Evolutionary conservation across 345 rosid species (phyloP), one percentile per base, ranked within the genome.

Genomic region (Moringa oleifera): DNA sequence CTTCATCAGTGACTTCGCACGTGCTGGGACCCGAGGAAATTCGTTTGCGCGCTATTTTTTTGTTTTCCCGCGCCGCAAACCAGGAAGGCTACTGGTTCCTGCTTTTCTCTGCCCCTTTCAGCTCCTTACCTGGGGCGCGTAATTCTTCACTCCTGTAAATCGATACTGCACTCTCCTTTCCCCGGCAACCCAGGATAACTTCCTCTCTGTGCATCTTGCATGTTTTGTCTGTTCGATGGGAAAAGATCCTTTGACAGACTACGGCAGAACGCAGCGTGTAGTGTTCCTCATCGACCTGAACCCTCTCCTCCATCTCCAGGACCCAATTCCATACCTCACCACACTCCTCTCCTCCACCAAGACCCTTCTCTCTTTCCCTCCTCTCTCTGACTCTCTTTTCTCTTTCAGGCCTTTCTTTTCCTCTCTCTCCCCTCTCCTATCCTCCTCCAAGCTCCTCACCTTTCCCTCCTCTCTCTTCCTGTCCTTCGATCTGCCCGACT

Each of bases 381-480:
- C 79, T 17, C 73, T 85, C 7, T 79, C 88, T 2, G 64, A 75
- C 15, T 80, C 95, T 19, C 83, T 94, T 25, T 94, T 89, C 74
- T 78, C 97, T 50, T 83, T 82, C 74, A 94, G 83, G 23, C 89
- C 81, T 71, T 86, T 94, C 79, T 82, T 94, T 56, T 88, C 99
- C 50, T 94, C 97, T 36, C 75, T 94, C 2, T 90, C 95, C 51
- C 89, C 99, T 3, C 79, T 94, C n/a, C 83, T 90, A 16, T 90
- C 93, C 68, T 90, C 96, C 63, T 88, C 96, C 1, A 94, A 85
- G 73, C 85, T 90, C 61, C 79, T 84, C 6, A 63, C 86, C 63
- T 76, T 84, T 10, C 41, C 61, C 60, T 69, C 89, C 8, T 81
- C 87, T 10, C 73, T 72, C 11, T 79, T 85, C 0, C 90, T 88